Evolutionary conservation across 2,329 filamentous ascomycete species (phyloP).

Genomic region (Neodidymelliopsis sp.): DNA sequence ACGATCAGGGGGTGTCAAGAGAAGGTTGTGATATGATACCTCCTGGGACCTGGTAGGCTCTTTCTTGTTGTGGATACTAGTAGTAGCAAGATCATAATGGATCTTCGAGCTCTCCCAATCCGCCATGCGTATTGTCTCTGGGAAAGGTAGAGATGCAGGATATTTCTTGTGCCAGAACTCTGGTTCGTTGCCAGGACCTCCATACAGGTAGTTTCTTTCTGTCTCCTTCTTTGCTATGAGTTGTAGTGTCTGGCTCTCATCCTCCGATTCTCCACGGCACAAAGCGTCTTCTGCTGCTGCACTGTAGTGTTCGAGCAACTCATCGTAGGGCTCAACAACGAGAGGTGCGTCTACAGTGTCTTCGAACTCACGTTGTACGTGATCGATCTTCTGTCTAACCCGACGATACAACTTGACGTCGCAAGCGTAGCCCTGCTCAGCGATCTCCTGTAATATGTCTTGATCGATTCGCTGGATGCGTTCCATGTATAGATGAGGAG

Average conservation of each 20-base stretch:
- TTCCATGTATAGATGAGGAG: conserved; percentile 25
- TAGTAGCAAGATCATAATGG: conserved; percentile 31
- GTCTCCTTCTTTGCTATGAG: not conserved
- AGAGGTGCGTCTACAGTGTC: conserved; percentile 17
- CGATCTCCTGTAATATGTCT: conserved; percentile 30
- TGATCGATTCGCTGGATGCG: conserved; percentile 37
- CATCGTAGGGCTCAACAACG: conserved; percentile 11
- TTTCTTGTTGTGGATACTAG: conserved; percentile 12
- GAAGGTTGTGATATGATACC: conserved; percentile 26
- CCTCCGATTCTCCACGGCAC: not conserved
- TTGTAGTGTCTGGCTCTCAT: not conserved
- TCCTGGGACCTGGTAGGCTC: conserved; percentile 20
- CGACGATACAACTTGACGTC: conserved; percentile 31
- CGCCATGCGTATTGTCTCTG: conserved; percentile 38
- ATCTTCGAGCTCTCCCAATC: conserved; percentile 42
- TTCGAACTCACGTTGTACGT: conserved; percentile 26
- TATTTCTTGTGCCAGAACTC: conserved; percentile 34
- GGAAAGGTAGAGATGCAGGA: conserved; percentile 35
- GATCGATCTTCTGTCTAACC: conserved; percentile 28
- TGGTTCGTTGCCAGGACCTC: conserved; percentile 29
- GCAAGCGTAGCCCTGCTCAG: conserved; percentile 20
- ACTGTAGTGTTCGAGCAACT: conserved; percentile 11
- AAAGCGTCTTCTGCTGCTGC: not conserved
- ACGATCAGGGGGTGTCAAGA: conserved; percentile 17
- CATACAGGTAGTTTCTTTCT: conserved; percentile 33